A percentile compares a stretch with the other conserved stretches of the same genome.
These are phyloP conservation scores for Saitozyma podzolica DNA, from an alignment of 768 basidiomycete species.

Conservation along the genomic window DNA sequence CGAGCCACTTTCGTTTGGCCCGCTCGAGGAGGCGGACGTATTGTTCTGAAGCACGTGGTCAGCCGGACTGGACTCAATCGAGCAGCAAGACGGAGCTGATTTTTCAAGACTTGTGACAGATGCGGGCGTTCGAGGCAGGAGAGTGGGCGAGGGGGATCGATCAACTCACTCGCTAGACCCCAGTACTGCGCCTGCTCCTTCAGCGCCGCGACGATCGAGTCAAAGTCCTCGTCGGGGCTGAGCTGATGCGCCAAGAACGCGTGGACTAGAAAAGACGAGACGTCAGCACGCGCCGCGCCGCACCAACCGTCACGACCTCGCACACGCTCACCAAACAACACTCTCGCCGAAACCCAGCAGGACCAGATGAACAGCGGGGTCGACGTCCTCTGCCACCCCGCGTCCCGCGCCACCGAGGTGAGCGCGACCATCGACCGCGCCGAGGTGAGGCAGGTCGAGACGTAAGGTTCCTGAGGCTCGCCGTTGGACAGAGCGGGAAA, in stretches of 20 bases:
- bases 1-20: constrained; percentile 45
- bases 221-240: constrained; percentile 43
- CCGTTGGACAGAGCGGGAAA: constrained; percentile 44
- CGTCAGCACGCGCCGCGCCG: background rate
- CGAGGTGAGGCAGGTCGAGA: constrained; percentile 37
- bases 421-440: constrained; percentile 33
- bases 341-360: constrained; percentile 49
- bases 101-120: no score
- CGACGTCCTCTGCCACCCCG: constrained; percentile 28
- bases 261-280: constrained; percentile 31
- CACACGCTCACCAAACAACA: constrained; percentile 39
- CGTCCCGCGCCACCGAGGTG: constrained; percentile 12
- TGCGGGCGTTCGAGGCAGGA: background rate
- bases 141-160: background rate
- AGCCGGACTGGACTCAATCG: no score
- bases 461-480: constrained; percentile 45
- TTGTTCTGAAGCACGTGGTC: constrained; percentile 26
- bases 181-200: constrained; percentile 41
- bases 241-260: constrained; percentile 35
- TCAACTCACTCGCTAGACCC: constrained; percentile 43
- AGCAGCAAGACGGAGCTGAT: no score
- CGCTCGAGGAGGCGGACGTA: constrained; percentile 48
- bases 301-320: background rate
- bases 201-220: constrained; percentile 33
- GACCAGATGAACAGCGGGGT: constrained; percentile 50